These are phyloP conservation scores for Yamadazyma jaroonii DNA, from an alignment of 1,139 yeast species.

Conservation along the genomic window DNA sequence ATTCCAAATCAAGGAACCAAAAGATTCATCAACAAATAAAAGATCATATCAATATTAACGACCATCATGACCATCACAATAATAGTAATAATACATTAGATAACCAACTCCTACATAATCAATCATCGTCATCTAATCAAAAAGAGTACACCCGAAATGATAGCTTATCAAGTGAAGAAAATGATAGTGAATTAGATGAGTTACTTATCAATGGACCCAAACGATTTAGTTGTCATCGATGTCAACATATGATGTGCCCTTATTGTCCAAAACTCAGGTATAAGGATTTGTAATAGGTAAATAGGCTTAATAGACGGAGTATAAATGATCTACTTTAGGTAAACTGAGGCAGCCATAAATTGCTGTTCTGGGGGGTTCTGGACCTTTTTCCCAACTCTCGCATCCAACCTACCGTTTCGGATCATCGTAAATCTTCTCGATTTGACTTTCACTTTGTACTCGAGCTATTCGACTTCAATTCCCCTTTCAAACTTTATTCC, in stretches of 20 bases:
- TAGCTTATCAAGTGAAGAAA: background rate
- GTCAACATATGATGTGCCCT: constrained; percentile 55
- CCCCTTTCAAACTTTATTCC: too few species aligned
- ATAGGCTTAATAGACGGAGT: too few species aligned
- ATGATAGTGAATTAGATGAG: constrained; percentile 3
- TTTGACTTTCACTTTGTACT: too few species aligned
- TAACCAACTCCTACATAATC: background rate
- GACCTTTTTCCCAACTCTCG: too few species aligned
- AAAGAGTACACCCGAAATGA: background rate
- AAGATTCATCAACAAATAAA: background rate
- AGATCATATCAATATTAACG: background rate
- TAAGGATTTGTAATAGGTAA: constrained; percentile 25
- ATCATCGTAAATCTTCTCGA: too few species aligned
- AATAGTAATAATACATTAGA: background rate
- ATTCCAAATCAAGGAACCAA: background rate
- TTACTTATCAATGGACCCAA: constrained; percentile 9
- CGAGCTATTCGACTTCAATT: too few species aligned
- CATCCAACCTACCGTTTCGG: too few species aligned
- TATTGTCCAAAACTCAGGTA: constrained; percentile 47
- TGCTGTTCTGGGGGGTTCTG: too few species aligned
- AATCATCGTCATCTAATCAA: too few species aligned
- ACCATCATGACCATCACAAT: background rate
- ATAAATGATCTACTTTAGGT: too few species aligned
- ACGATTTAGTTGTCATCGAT: constrained; percentile 45
- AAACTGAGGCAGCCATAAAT: too few species aligned